Conservation (phyloP, 805 yeast genomes). For the Zygotorulaspora chibaensis region DNA sequence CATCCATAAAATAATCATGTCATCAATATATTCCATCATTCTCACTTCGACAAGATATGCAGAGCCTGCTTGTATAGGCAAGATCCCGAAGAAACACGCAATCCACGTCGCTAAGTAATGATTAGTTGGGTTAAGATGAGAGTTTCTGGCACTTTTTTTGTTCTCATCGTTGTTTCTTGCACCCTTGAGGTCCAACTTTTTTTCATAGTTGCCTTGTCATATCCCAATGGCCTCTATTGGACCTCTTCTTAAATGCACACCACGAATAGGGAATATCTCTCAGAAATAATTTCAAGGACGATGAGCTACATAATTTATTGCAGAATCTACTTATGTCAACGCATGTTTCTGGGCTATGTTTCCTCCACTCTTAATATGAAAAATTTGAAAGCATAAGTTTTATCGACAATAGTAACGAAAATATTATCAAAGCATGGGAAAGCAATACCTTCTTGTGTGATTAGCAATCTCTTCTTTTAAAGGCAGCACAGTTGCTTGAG, state of each 20-base stretch:
- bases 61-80: slow-evolving; percentile 3
- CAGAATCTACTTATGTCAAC: slow-evolving; percentile 14
- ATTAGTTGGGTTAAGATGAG: too few species aligned
- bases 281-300: slow-evolving; percentile 9
- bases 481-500: not conserved
- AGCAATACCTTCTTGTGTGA: slow-evolving; percentile 1
- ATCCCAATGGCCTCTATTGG: slow-evolving; percentile 23
- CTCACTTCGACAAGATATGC: slow-evolving; percentile 23
- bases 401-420: slow-evolving; percentile 10
- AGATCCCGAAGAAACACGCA: slow-evolving; percentile 11
- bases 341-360: not conserved
- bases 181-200: too few species aligned
- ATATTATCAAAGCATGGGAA: slow-evolving; percentile 15
- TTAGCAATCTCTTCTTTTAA: not conserved
- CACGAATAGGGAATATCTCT: slow-evolving; percentile 21
- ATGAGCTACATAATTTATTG: slow-evolving; percentile 13
- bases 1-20: slow-evolving; percentile 15
- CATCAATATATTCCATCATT: slow-evolving; percentile 18
- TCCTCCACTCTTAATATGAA: not conserved
- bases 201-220: too few species aligned
- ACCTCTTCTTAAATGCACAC: slow-evolving; percentile 18
- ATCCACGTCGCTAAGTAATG: too few species aligned
- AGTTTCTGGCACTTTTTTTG: too few species aligned
- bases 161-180: too few species aligned
- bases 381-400: slow-evolving; percentile 8